Conservation (phyloP, 305 asterid species). For the Stenogyne calaminthoides region DNA sequence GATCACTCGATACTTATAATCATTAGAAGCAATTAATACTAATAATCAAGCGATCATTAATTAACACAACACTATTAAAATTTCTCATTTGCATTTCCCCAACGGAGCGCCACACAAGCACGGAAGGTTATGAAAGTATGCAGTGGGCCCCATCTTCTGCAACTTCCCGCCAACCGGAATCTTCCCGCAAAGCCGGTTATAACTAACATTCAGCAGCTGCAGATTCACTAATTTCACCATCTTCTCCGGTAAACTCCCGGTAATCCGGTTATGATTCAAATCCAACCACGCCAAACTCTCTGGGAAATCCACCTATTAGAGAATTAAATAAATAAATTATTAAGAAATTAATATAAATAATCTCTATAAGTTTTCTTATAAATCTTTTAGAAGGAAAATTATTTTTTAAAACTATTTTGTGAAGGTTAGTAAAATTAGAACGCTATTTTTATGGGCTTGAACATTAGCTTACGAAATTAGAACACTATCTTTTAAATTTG, state of each 20-base stretch:
- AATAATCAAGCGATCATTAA: too few species aligned
- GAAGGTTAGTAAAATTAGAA: too few species aligned
- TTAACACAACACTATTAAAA: neutral
- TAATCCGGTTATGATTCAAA: constrained; percentile 36
- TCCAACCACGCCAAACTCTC: constrained; percentile 24
- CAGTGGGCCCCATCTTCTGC: constrained; percentile 29
- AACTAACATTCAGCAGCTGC: constrained; percentile 40
- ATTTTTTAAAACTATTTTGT: too few species aligned
- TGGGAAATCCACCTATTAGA: constrained; percentile 21
- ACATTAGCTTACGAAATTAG: too few species aligned
- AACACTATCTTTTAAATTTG: too few species aligned
- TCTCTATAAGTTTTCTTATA: too few species aligned
- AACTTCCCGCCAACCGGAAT: constrained; percentile 40
- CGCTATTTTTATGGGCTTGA: too few species aligned
- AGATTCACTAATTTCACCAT: constrained; percentile 12
- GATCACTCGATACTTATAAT: too few species aligned
- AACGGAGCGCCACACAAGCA: constrained; percentile 45
- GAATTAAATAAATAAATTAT: too few species aligned
- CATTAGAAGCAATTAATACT: neutral
- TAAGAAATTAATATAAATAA: too few species aligned
- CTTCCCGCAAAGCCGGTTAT: constrained; percentile 43
- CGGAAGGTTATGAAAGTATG: constrained; percentile 35
- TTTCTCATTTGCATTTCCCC: constrained; percentile 33
- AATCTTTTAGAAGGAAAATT: too few species aligned
- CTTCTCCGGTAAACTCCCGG: constrained; percentile 32